Base-by-base conservation (phyloP, 1,139 yeast genomes). In the Pneumocystis carinii region DNA sequence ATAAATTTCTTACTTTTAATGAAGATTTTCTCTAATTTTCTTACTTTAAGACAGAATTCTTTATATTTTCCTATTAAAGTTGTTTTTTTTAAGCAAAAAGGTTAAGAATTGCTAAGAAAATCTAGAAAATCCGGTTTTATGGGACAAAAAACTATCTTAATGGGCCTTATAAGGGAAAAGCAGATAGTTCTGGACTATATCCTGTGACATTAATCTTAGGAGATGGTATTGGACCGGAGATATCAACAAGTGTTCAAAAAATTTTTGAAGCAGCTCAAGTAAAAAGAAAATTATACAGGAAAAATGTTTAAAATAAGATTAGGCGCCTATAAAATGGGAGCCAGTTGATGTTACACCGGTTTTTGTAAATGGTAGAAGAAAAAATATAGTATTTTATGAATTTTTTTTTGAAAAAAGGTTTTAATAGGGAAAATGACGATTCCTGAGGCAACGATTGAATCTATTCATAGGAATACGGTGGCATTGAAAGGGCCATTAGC, bases 401-500 rank as follows among this genome's bases (percentile, higher is more conserved):
- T 42, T 3, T 19, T 48, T 17, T 17, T 48, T 48, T 48, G 2
- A 48, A 24, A 48, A 8, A 24, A 14, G 4, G 27, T 24, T 48
- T 42, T 19, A 10, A 57, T 15, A 38, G 48, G 97, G 72, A 86
- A 86, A 78, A 90, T 97, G 70, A 86, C 97, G 65, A 86, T 92
- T 71, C 97, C 97, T 68, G 86, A 86, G 72, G 85, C 84, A 59
- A 97, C 97, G 66, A 89, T 92, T 69, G 90, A 87, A 72, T 87
- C 95, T 61, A 92, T 92, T 77, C 88, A 88, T 81, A 86, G 82
- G 78, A 88, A 90, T 81, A 82, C 86, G 77, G 92, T 92, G 68
- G 98, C 97, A 65, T 83, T 92, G 75, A 92, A 92, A 80, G 98
- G 98, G 69, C 97, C 97, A 42, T 80, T 92, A 73, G 97, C 97